Percentiles rank a stretch among this genome's conserved stretches.
These are phyloP conservation scores for Ceratobasidium sp. DNA, from an alignment of 1,284 basidiomycete species.

Conservation along the genomic window DNA sequence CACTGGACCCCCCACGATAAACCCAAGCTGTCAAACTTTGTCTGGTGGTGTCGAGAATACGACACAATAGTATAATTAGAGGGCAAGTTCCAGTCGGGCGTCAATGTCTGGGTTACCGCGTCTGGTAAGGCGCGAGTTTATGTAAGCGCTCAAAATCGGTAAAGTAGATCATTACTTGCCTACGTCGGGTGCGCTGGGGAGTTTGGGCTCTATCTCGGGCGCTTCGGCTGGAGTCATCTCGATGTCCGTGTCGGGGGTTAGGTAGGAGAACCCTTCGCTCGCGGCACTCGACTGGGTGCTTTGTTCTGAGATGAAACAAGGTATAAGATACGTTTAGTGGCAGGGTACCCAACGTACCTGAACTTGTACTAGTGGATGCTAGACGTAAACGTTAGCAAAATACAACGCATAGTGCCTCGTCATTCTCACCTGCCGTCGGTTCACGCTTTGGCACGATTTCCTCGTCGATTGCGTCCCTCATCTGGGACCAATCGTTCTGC, in stretches of 20 bases:
- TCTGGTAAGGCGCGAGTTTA: not conserved
- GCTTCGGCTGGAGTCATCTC: conserved; percentile 8
- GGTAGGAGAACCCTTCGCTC: not conserved
- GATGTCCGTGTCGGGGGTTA: conserved; percentile 7
- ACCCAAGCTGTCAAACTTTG: conserved; percentile 42
- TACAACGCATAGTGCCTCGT: not conserved
- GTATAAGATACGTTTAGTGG: not conserved
- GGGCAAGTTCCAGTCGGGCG: conserved; percentile 7
- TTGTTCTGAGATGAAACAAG: conserved; percentile 14
- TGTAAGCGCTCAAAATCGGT: not conserved
- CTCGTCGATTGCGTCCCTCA: conserved; percentile 9
- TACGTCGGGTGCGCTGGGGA: not conserved
- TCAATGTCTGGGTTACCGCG: not conserved
- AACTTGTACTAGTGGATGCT: not conserved
- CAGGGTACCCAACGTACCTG: not conserved
- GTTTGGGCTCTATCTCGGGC: not conserved
- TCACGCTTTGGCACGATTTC: not conserved
- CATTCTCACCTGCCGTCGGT: not conserved
- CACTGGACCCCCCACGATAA: conserved; percentile 48
- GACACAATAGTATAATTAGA: not conserved
- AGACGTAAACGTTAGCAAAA: not conserved
- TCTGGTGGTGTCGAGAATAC: conserved; percentile 28
- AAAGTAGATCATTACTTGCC: not conserved
- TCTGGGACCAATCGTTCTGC: conserved; percentile 26
- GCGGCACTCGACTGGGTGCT: not conserved